Conservation (phyloP, 768 basidiomycete species). For the Sutorius australiensis region DNA sequence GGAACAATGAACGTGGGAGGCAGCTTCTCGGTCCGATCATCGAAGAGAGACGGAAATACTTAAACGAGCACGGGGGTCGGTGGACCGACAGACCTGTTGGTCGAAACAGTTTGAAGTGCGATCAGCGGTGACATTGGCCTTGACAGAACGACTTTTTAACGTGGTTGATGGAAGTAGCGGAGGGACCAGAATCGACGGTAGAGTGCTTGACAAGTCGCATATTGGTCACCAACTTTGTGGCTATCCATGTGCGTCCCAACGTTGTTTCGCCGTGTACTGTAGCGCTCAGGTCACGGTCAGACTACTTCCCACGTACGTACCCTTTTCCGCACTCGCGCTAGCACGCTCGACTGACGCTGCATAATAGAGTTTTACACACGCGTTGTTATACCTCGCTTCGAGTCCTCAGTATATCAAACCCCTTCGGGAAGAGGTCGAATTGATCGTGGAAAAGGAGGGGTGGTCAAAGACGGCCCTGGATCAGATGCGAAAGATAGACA, state of each 20-base stretch:
- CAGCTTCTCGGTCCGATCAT: not conserved
- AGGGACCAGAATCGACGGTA: not conserved
- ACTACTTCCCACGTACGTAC: not conserved
- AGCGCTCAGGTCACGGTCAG: not conserved
- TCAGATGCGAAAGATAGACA: slow-evolving; percentile 37
- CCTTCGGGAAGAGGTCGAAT: slow-evolving; percentile 27
- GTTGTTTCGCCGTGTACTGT: not conserved
- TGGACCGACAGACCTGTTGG: not conserved
- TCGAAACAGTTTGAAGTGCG: not conserved
- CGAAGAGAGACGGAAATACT: no score
- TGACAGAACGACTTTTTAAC: not conserved
- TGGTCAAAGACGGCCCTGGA: slow-evolving; percentile 12
- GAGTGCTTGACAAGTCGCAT: not conserved
- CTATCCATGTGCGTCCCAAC: not conserved
- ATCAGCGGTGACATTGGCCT: not conserved
- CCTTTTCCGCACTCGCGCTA: not conserved
- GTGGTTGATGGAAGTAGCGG: not conserved
- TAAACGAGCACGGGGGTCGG: not conserved
- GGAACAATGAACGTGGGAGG: not conserved
- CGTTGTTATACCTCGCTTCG: slow-evolving; percentile 35
- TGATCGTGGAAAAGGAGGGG: not conserved
- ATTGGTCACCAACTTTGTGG: not conserved
- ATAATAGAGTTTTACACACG: slow-evolving; percentile 17
- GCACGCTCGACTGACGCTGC: slow-evolving; percentile 1
- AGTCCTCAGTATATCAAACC: slow-evolving; percentile 31